Conservation (phyloP, 345 rosid species). For the Cochlearia excelsa region DNA sequence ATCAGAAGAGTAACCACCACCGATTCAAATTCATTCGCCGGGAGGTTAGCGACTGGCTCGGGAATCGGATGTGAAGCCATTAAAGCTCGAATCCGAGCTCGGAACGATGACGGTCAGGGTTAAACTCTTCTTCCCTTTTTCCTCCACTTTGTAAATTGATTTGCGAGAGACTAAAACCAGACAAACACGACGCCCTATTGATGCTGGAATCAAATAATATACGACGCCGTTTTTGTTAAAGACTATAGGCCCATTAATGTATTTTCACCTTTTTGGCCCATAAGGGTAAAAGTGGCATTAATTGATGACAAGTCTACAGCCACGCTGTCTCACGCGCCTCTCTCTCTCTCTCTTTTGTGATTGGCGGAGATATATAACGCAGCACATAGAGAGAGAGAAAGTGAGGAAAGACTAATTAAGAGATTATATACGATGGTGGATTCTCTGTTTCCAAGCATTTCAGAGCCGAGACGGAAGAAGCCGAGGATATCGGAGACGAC, state of each 20-base stretch:
- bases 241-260: too few species aligned
- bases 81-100: conserved; percentile 8
- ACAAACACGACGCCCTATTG: too few species aligned
- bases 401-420: background rate
- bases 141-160: too few species aligned
- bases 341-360: background rate
- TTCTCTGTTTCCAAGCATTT: conserved; percentile 24
- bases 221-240: too few species aligned
- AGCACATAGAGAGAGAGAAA: background rate
- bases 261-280: too few species aligned
- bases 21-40: conserved; percentile 27
- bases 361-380: conserved; percentile 22
- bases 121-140: too few species aligned
- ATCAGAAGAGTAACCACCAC: conserved; percentile 47
- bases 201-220: too few species aligned
- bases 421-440: conserved; percentile 33
- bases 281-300: conserved; percentile 29
- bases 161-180: too few species aligned
- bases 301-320: conserved; percentile 34
- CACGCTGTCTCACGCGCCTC: conserved; percentile 40
- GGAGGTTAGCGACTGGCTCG: conserved; percentile 29
- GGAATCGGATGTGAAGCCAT: conserved; percentile 33
- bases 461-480: conserved; percentile 48
- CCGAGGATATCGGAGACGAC: conserved; percentile 39
- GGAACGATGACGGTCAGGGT: background rate